Evolutionary conservation across 768 basidiomycete species (phyloP).

Genomic region (Hebeloma cylindrosporum): DNA sequence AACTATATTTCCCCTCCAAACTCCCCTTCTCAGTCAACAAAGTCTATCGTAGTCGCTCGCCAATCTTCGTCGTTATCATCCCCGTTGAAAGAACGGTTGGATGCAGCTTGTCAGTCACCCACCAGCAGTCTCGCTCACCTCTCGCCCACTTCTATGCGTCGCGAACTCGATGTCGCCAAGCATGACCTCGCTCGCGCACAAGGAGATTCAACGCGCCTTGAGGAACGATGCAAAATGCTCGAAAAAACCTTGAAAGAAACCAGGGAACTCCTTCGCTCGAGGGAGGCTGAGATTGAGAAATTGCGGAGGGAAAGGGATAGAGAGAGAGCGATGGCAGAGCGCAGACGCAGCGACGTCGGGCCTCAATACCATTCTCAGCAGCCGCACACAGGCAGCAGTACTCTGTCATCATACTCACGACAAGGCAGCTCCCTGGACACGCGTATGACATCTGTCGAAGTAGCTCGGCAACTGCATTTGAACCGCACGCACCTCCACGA

Average conservation of each 20-base stretch:
- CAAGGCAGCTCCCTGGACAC: constrained; percentile 32
- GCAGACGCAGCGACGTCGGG: constrained; percentile 32
- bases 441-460: constrained; percentile 27
- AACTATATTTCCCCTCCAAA: constrained; percentile 55
- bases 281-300: constrained; percentile 61
- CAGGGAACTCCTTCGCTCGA: constrained; percentile 53
- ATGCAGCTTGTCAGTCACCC: constrained; percentile 45
- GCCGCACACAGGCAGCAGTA: constrained; percentile 7
- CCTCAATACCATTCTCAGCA: constrained; percentile 23
- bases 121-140: constrained; percentile 44
- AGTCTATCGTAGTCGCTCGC: constrained; percentile 27
- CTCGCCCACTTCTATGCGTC: constrained; percentile 45
- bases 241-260: constrained; percentile 67
- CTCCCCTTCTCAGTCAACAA: constrained; percentile 27
- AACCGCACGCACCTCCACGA: constrained; percentile 20
- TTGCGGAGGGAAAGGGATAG: constrained; percentile 42
- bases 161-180: constrained; percentile 57
- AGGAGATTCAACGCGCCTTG: constrained; percentile 52
- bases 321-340: constrained; percentile 33
- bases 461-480: constrained; percentile 21
- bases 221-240: constrained; percentile 62
- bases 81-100: constrained; percentile 48
- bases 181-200: constrained; percentile 55
- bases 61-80: constrained; percentile 27
- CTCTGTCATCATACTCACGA: constrained; percentile 8